These are phyloP conservation scores for Protostelium mycophagum DNA, from an alignment of 78 protist species.

Conservation along the genomic window DNA sequence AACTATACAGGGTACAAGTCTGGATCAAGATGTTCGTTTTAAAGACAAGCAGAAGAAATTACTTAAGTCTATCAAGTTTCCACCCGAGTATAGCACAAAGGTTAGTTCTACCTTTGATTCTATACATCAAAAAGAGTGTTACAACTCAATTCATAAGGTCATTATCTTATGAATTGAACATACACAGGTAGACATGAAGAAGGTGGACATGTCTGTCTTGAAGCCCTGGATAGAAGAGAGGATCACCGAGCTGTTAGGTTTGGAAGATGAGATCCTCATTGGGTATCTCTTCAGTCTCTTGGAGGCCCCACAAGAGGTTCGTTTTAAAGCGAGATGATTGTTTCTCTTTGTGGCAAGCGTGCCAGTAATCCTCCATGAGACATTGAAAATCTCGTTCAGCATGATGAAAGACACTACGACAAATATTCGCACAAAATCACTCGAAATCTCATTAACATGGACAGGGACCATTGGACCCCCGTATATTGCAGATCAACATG, in stretches of 20 bases:
- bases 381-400: too few species aligned
- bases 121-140: too few species aligned
- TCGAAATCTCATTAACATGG: background rate
- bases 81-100: slow-evolving; percentile 35
- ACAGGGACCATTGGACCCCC: slow-evolving; percentile 48
- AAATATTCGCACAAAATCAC: background rate
- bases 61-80: slow-evolving; percentile 55
- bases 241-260: slow-evolving; percentile 15
- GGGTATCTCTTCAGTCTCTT: background rate
- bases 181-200: slow-evolving; percentile 31
- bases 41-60: slow-evolving; percentile 71
- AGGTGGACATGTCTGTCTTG: slow-evolving; percentile 31
- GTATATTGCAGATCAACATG: slow-evolving; percentile 65
- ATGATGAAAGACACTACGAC: too few species aligned
- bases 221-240: slow-evolving; percentile 35
- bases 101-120: too few species aligned
- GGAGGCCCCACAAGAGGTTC: slow-evolving; percentile 4
- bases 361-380: too few species aligned
- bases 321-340: too few species aligned
- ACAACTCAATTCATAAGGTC: too few species aligned
- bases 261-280: slow-evolving; percentile 55
- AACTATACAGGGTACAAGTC: slow-evolving; percentile 59
- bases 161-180: background rate
- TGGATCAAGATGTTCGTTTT: slow-evolving; percentile 77
- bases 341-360: too few species aligned